Evolutionary conservation across 768 basidiomycete species (phyloP), one percentile per base, ranked within the genome.

Genomic region (Lactifluus hygrophoroides): DNA sequence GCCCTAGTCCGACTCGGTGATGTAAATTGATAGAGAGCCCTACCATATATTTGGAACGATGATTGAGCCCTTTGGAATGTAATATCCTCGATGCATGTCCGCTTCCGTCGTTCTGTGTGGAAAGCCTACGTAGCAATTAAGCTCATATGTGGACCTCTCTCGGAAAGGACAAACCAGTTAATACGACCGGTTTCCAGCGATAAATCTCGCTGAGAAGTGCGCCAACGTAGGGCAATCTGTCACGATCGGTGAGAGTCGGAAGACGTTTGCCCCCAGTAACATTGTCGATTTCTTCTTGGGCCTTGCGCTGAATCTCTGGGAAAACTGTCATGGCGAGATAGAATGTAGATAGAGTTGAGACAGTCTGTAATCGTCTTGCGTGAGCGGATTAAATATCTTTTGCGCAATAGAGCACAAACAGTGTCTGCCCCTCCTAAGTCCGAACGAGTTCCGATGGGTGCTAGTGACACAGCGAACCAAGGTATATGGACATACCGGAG

Each of bases 31-130:
- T n/a, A 6, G 14, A 44, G 13, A 2, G 42, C 30, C 53, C 10
- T 51, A 69, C 71, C 70, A 70, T 9, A 70, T 67, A 50, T 72
- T 71, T 25, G 68, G 68, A 58, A 65, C 61, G 7, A 71, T 60
- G 28, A 71, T 53, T 3, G 70, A 62, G 6, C 68, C 69, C 46
- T 68, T 65, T 9, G 65, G 64, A 2, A 72, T 61, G 25, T 56
- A 35, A 56, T 67, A 68, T 11, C 66, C 71, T 6, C 64, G 51
- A 43, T 71, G 69, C 2, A 62, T 65, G 48, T 72, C 70, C 32
- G 69, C 69, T 45, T 64, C 59, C n/a, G 56, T 61, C 0, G 67
- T 53, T 6, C 59, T 53, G 51, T 70, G 70, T 16, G 70, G 65
- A 6, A 69, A 32, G 8, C 44, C 54, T 56, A 14, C 37, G 44